Evolutionary conservation across 495 filamentous ascomycete species (phyloP), one percentile per base, ranked within the genome.

Genomic region (Cercophora scortea): DNA sequence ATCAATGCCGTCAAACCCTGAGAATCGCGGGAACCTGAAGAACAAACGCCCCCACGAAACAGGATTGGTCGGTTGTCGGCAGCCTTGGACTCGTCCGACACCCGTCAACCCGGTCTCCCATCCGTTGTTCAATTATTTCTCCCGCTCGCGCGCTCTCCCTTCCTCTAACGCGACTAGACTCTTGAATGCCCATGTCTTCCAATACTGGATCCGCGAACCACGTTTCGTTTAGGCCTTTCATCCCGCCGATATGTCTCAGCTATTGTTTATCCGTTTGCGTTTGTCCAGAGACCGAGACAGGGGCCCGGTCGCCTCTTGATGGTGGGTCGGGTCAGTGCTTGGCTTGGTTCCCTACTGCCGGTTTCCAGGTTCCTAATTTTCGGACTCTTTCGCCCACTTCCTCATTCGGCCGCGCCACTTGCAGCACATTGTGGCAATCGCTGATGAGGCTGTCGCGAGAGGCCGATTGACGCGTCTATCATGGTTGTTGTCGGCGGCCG

Each of bases 21-120:
- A 63, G 55, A 65, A 58, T 56, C 47, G 50, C 62, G 45, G 59
- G 50, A 58, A 50, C 44, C 57, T 57, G 58, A 55, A 49, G 36
- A 47, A 51, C 64, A 64, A 66, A 66, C 60, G 57, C 53, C 51
- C 41, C 38, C 42, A 41, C 49, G 50, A 39, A 17, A 47, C 25
- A 47, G 25, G 43, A 61, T 68, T 49, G 49, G 55, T 50, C 44
- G 42, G 50, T 32, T 44, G 11, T 49, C 52, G 25, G 2, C 42
- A 47, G 35, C 55, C 35, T 49, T 42, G 38, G 33, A 49, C 7
- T 50, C 18, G 15, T 16, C 40, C 39, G 32, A 38, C 36, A 47
- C 16, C 51, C 44, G 51, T 25, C 33, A 34, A 13, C 46, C 45
- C 44, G 43, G 36, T 19, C 32, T 16, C 32, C 19, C 25, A 32